A percentile compares a stretch with the other conserved stretches of the same genome.
Conservation (phyloP, 257 asterid genomes). For the Asclepias syriaca region DNA sequence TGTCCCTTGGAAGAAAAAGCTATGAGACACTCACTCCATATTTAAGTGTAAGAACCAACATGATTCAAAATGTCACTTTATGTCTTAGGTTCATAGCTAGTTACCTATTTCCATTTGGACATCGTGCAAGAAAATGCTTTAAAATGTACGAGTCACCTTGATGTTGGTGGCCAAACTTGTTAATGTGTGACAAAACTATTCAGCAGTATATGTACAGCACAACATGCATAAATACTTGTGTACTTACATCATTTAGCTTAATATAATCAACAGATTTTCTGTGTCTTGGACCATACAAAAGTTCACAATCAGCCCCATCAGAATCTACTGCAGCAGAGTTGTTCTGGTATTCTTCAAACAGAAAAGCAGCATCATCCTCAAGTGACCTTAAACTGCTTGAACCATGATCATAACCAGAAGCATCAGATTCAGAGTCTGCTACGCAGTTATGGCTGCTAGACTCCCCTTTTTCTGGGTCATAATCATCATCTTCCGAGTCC, state of each 20-base stretch:
- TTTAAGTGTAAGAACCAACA: background rate
- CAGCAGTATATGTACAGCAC: background rate
- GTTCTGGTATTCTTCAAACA: conserved; percentile 27
- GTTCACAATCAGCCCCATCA: conserved; percentile 55
- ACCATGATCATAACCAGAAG: conserved; percentile 41
- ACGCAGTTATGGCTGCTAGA: conserved; percentile 37
- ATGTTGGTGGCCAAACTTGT: background rate
- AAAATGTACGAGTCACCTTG: background rate
- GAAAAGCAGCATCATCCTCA: conserved; percentile 52
- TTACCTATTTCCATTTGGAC: background rate
- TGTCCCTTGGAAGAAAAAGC: background rate
- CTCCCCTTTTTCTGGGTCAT: conserved; percentile 66
- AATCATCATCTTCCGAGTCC: conserved; percentile 91
- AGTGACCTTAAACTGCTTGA: conserved; percentile 69
- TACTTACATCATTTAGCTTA: conserved; percentile 75
- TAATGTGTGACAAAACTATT: background rate
- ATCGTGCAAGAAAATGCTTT: background rate
- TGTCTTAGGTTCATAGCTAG: background rate
- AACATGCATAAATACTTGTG: conserved; percentile 2
- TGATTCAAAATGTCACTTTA: background rate
- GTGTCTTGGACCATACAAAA: conserved; percentile 56
- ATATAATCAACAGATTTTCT: conserved; percentile 81
- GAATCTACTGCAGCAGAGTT: conserved; percentile 48
- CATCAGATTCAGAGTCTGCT: conserved; percentile 45
- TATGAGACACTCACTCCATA: background rate